phyloP scores from a whole-genome alignment of 2,329 filamentous ascomycete species.

The Microsporum canis region DNA sequence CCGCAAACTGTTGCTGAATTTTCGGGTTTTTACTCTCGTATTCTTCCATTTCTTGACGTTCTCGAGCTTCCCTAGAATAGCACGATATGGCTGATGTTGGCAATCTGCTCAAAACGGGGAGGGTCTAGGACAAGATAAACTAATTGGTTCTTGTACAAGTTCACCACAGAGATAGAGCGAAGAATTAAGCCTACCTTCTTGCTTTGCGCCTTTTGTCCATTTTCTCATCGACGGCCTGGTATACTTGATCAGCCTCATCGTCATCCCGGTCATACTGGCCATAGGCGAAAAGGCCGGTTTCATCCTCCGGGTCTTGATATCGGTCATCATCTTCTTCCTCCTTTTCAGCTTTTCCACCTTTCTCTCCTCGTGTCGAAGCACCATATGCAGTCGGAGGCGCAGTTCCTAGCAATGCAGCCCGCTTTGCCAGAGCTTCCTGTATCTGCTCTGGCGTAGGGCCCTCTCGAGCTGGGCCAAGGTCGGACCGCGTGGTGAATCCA shows the following conservation, averaged over 20 bases:
- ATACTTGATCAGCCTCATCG: constrained; percentile 93
- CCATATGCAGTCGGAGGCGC: constrained; percentile 65
- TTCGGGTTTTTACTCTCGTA: constrained; percentile 97
- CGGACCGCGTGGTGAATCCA: constrained; percentile 93
- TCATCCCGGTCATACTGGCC: constrained; percentile 96
- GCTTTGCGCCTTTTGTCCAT: constrained; percentile 83
- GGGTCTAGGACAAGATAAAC: constrained; percentile 54
- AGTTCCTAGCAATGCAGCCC: constrained; percentile 68
- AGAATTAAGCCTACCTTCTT: constrained; percentile 59
- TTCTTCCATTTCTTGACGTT: constrained; percentile 80
- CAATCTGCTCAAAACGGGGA: constrained; percentile 60
- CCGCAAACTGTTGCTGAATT: constrained; percentile 94
- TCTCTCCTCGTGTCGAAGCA: constrained; percentile 50
- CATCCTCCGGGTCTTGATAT: constrained; percentile 94
- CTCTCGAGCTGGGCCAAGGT: constrained; percentile 87
- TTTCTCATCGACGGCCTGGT: constrained; percentile 88
- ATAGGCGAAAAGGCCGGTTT: constrained; percentile 87
- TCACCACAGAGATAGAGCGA: constrained; percentile 13
- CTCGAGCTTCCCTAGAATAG: constrained; percentile 75
- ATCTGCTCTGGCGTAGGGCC: constrained; percentile 96
- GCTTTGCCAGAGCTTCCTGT: constrained; percentile 90
- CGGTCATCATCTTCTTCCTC: constrained; percentile 66
- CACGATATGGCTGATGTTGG: constrained; percentile 53
- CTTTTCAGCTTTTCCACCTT: constrained; percentile 50
- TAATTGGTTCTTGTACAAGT: constrained; percentile 37